A percentile compares a stretch with the other conserved stretches of the same genome.
Evolutionary conservation across 192 early-diverging fungal species (phyloP).

Genomic region (Thoreauomyces humboldtii): DNA sequence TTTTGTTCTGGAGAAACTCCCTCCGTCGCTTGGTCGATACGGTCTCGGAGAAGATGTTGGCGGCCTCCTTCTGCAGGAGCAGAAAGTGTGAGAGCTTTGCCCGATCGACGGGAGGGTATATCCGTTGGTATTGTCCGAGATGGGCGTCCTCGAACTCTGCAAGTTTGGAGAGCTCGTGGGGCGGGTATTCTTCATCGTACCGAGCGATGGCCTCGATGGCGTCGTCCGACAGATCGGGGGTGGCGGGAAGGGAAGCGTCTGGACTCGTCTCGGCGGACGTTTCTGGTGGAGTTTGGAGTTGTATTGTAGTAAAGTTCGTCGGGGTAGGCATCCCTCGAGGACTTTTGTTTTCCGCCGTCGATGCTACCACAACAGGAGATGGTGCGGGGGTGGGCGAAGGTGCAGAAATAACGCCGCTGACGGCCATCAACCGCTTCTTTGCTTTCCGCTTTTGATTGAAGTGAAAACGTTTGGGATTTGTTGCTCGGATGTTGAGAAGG

Average conservation of each 20-base stretch:
- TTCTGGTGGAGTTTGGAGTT: no score
- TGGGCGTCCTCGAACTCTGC: conserved; percentile 39
- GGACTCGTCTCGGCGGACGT: background rate
- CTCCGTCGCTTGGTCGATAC: conserved; percentile 29
- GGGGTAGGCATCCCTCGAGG: no score
- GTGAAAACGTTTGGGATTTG: conserved; percentile 27
- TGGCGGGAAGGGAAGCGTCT: background rate
- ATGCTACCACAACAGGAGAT: background rate
- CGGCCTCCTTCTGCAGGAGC: conserved; percentile 21
- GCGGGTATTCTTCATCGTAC: conserved; percentile 28
- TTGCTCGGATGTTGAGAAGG: conserved; percentile 41
- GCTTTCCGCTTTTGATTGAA: conserved; percentile 38
- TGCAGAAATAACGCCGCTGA: background rate
- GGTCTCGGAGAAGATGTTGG: conserved; percentile 35
- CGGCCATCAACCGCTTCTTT: conserved; percentile 28
- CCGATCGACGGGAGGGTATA: conserved; percentile 42
- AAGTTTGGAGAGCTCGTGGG: conserved; percentile 12
- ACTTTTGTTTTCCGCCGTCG: background rate
- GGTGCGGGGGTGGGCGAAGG: background rate
- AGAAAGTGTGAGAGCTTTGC: conserved; percentile 26
- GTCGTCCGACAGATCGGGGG: conserved; percentile 7
- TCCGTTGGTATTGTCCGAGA: conserved; percentile 40
- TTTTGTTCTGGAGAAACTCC: conserved; percentile 20
- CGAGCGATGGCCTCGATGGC: conserved; percentile 4
- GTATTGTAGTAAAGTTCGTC: no score